These are phyloP conservation scores for Thalassiosira livingstoniorum DNA, from an alignment of 352 stramenopile species.

Conservation along the genomic window DNA sequence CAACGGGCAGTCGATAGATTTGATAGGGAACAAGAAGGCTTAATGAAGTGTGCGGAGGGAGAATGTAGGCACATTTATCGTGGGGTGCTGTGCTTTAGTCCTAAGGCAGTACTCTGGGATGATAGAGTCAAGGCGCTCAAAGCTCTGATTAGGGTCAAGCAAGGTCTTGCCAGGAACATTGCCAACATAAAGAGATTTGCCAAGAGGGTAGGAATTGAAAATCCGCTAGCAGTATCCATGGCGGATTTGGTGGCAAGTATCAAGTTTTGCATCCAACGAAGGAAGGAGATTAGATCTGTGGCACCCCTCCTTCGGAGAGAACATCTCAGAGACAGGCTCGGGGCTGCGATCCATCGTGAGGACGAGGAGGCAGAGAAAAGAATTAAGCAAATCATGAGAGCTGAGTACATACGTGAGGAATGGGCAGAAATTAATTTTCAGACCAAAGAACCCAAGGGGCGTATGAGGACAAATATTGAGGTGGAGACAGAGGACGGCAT, in stretches of 20 bases:
- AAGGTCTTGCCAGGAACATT: neutral
- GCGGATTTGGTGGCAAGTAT: neutral
- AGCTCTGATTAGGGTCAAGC: neutral
- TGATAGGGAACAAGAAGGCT: neutral
- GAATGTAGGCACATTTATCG: neutral
- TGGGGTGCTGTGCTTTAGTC: neutral
- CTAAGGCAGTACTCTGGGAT: neutral
- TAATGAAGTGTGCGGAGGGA: no score
- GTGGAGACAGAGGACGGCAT: neutral
- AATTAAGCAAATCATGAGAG: neutral
- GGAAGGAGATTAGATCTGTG: neutral
- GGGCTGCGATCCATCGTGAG: no score
- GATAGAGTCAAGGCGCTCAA: neutral
- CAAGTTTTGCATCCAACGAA: neutral
- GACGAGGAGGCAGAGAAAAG: no score
- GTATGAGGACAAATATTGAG: neutral
- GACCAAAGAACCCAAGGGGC: neutral
- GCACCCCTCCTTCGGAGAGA: neutral
- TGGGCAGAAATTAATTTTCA: no score
- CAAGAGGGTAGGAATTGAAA: neutral
- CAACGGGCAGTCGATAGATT: neutral
- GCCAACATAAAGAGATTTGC: neutral
- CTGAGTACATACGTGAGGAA: neutral
- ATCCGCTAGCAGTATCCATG: neutral
- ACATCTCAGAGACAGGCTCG: no score